A percentile compares a stretch with the other conserved stretches of the same genome.
Evolutionary conservation across 108 stramenopile genomes (phyloP).

Genomic region (Skeletonema menzelii): DNA sequence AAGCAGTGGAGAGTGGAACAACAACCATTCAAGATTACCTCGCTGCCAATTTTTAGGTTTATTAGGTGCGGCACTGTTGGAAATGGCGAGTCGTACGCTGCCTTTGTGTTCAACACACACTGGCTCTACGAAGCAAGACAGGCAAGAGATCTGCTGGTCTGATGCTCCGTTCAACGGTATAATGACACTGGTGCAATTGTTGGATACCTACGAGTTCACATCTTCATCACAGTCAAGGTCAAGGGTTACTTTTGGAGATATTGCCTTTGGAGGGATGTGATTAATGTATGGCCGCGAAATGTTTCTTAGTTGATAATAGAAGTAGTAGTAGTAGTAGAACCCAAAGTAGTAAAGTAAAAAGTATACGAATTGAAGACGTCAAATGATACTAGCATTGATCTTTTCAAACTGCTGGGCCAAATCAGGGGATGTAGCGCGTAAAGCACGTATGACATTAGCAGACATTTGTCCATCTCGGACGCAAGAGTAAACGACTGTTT

Average conservation of each 20-base stretch:
- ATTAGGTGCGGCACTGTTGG: too few species aligned
- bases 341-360: not conserved
- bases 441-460: not conserved
- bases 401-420: not conserved
- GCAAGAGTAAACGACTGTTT: slow-evolving; percentile 3
- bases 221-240: not conserved
- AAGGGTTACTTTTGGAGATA: too few species aligned
- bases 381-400: not conserved
- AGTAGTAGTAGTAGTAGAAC: not conserved
- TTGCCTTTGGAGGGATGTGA: not conserved
- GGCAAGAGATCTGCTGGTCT: too few species aligned
- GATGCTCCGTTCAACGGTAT: too few species aligned
- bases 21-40: too few species aligned
- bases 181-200: too few species aligned
- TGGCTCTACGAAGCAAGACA: too few species aligned
- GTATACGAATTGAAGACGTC: not conserved
- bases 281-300: not conserved
- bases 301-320: not conserved
- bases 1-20: too few species aligned
- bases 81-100: too few species aligned
- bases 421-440: not conserved
- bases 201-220: not conserved
- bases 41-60: too few species aligned
- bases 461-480: not conserved
- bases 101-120: too few species aligned